Base-by-base conservation (phyloP, 352 stramenopile species). In the Phytophthora sansomeana region DNA sequence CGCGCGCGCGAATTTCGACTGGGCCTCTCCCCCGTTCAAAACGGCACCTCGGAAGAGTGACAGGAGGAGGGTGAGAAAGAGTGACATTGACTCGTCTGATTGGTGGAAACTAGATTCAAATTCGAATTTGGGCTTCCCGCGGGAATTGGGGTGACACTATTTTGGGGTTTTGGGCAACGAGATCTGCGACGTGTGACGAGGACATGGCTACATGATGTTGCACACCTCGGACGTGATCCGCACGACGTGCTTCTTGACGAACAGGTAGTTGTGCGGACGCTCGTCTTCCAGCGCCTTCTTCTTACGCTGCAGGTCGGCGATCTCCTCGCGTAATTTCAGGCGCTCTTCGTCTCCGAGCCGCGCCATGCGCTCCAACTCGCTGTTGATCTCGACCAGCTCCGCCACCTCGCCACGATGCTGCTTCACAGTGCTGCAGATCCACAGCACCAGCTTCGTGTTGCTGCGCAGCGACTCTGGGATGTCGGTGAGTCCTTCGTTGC, bases 371-470 rank as follows among this genome's bases (percentile, higher is more conserved):
- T 94, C 82, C 28, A 94, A 52, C 48, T 94, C 83, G 26, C 63
- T 65, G 63, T 92, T 92, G 80, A 94, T 92, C 21, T 69, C 75
- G n/a, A 87, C 77, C 39, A 94, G 80, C 75, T 91, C 79, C 29
- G 77, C 51, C 35, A 94, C 83, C 53, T 91, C 77, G 3, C 57
- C 58, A 42, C 72, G 69, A 61, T 94, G 85, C 14, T 69, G 74
- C 75, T 92, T 92, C n/a, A 89, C 75, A n/a, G 74, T 90, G 32
- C 73, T 73, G 67, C 81, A 94, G 70, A 94, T 91, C 85, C 85
- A 94, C 9, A 94, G 59, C 56, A 92, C 83, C 33, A 94, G 77
- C 57, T 80, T 78, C 8, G 83, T 92, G 60, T 89, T 92, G 63
- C 77, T 75, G 1, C 79, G 80, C 16, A 94, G 56, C 2, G 78